These are phyloP conservation scores for Xylaria polymorpha DNA, from an alignment of 2,329 filamentous ascomycete genomes.

Conservation along the genomic window DNA sequence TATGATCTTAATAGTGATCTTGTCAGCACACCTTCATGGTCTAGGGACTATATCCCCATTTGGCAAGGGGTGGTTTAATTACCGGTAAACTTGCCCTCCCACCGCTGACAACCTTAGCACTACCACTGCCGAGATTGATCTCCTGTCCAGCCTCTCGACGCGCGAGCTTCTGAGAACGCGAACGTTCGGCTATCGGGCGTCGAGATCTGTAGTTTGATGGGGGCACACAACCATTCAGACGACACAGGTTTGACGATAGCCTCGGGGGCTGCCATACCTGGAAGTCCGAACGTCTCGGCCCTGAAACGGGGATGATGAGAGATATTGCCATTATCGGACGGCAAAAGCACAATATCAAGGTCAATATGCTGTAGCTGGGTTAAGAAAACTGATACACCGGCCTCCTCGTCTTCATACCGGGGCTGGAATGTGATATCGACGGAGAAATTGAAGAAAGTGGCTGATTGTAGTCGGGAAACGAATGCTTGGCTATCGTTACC, in stretches of 20 bases:
- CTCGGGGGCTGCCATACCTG: neutral
- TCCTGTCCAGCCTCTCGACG: neutral
- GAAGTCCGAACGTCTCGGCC: neutral
- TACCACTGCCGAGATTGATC: neutral
- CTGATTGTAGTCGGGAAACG: neutral
- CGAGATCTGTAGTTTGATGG: neutral
- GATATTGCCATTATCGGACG: neutral
- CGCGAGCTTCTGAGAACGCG: neutral
- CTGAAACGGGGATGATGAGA: neutral
- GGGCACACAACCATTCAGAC: neutral
- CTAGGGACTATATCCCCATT: neutral
- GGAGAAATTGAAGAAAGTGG: neutral
- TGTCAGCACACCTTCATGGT: neutral
- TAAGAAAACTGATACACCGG: no score
- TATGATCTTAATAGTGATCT: no score
- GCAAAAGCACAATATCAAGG: neutral
- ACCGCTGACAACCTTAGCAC: neutral
- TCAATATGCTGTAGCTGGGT: neutral
- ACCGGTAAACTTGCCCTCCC: neutral
- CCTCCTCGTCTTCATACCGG: no score
- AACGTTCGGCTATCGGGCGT: neutral
- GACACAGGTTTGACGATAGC: neutral
- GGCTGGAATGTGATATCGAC: no score
- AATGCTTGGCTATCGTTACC: neutral
- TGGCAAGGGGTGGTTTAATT: neutral